Conservation (phyloP, 2,329 filamentous ascomycete species). For the Colletotrichum siamense region DNA sequence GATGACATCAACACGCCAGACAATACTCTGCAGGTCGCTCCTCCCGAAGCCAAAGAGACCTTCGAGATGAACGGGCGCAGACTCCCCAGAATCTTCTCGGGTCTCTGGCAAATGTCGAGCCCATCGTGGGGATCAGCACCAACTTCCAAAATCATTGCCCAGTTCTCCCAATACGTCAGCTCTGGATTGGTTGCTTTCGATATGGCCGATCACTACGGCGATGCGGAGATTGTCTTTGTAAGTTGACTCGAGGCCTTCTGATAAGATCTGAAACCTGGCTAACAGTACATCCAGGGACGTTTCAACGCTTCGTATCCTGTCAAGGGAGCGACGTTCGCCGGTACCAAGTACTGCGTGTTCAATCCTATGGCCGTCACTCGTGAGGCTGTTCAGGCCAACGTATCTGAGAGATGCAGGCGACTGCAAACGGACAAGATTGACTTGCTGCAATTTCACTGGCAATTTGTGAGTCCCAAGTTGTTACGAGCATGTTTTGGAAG, state of each 20-base stretch:
- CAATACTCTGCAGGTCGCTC: not conserved
- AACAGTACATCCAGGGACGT: conserved; percentile 31
- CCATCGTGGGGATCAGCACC: conserved; percentile 32
- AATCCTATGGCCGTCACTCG: conserved; percentile 31
- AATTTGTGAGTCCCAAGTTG: conserved; percentile 28
- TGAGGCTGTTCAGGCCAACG: conserved; percentile 30
- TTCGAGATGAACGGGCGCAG: conserved; percentile 26
- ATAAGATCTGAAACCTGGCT: not conserved
- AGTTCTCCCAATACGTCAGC: conserved; percentile 29
- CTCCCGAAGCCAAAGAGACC: conserved; percentile 20
- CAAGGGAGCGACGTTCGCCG: conserved; percentile 30
- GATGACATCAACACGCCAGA: not conserved
- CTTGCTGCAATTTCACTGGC: conserved; percentile 42
- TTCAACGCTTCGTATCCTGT: conserved; percentile 33
- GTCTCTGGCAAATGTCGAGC: conserved; percentile 37
- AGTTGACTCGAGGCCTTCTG: not conserved
- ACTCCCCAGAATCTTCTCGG: conserved; percentile 34
- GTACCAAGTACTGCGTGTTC: conserved; percentile 42
- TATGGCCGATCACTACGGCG: conserved; percentile 41
- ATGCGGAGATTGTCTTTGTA: conserved; percentile 23
- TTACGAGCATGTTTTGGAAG: not conserved
- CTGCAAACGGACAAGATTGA: conserved; percentile 34
- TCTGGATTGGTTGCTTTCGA: conserved; percentile 33
- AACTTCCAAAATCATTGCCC: conserved; percentile 28
- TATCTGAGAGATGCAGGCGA: conserved; percentile 37